Evolutionary conservation across 2,329 filamentous ascomycete species (phyloP).

Genomic region (Xylaria sp.): DNA sequence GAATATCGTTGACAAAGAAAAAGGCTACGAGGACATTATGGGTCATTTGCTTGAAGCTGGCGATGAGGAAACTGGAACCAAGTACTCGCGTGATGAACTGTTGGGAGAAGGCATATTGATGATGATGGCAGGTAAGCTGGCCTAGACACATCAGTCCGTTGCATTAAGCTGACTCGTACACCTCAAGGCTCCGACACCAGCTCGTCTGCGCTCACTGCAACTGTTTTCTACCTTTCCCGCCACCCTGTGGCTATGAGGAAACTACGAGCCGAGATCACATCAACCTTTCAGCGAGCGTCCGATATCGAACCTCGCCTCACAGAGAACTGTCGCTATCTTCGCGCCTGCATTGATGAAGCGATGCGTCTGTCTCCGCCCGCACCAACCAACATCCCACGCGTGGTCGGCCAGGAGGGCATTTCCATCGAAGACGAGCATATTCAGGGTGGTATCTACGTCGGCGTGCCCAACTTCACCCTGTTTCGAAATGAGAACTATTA

Average conservation of each 20-base stretch:
- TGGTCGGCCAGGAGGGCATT: constrained; percentile 25
- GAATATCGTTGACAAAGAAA: neutral
- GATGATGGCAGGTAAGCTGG: constrained; percentile 19
- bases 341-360: constrained; percentile 37
- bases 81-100: constrained; percentile 11
- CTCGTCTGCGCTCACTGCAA: constrained; percentile 6
- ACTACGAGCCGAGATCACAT: neutral
- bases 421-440: constrained; percentile 18
- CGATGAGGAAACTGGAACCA: constrained; percentile 16
- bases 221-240: constrained; percentile 25
- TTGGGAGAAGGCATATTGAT: constrained; percentile 9
- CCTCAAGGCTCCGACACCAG: neutral
- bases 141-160: neutral
- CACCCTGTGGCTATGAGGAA: constrained; percentile 16
- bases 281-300: neutral
- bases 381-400: constrained; percentile 25
- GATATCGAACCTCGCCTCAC: constrained; percentile 26
- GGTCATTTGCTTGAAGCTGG: constrained; percentile 10
- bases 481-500: constrained; percentile 27
- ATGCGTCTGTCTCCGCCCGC: constrained; percentile 34
- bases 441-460: constrained; percentile 22
- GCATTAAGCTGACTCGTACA: neutral
- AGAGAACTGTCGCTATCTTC: constrained; percentile 32
- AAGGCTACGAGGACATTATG: constrained; percentile 17
- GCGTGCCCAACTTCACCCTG: constrained; percentile 28